Evolutionary conservation across 2,329 filamentous ascomycete genomes (phyloP), one percentile per base, ranked within the genome.

Genomic region (Elsinoe ampelina): DNA sequence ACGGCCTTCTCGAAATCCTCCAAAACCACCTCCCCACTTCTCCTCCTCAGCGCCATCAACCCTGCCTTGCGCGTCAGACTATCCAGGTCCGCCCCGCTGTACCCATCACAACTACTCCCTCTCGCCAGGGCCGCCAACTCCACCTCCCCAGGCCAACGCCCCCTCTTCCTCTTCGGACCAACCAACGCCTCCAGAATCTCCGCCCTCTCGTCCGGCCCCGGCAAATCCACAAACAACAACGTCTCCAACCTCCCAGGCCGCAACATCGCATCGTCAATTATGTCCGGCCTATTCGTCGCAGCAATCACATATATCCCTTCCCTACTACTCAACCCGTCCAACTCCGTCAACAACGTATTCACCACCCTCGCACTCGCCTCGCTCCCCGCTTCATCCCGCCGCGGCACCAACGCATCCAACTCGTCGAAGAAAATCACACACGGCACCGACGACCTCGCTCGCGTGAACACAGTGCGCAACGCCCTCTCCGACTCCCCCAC

Each of bases 381-480:
- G 1, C 85, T 88, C 1, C 88, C 80, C 13, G 73, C 69, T 57
- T 86, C 86, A 66, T 92, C 89, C 56, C 93, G 84, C 54, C 84
- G 84, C 0, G 92, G 91, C 0, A 93, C 91, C 2, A 98, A 77
- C 0, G 93, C 92, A 71, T 98, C 93, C 54, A 98, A 80, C 73
- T 98, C 93, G 69, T 98, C 93, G 68, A 98, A 97, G 80, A 98
- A 97, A 58, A 98, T 85, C 56, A 98, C 89, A 67, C 92, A 97
- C 0, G 93, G 93, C 0, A 90, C 81, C 6, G 87, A 92, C 0
- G 87, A 87, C 54, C 91, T 82, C 0, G 93, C 93, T 13, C 92
- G 85, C 61, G 85, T 82, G 71, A 98, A 98, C 0, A 97, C 86
- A 68, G 95, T 89, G 19, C 93, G 84, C 1, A 98, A 87, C 0